Base-by-base conservation (phyloP, 2,329 filamentous ascomycete genomes). In the Colletotrichum sp. region DNA sequence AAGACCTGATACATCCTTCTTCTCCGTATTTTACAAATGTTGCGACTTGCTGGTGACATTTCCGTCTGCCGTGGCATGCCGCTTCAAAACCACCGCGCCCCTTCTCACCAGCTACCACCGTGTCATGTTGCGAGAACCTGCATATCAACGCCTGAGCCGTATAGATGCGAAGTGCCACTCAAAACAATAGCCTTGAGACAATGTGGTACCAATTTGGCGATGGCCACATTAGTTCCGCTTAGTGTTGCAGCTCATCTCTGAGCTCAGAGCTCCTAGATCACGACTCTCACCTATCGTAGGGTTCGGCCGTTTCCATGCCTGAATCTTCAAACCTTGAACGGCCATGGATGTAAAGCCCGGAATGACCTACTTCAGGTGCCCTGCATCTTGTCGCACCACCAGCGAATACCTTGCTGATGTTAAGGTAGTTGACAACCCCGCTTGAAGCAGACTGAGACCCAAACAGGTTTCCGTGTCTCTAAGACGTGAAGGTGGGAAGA, bases 71-170 rank as follows among this genome's bases (percentile, higher is more conserved):
- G n/a, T 22, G n/a, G 44, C n/a, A 13, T 52, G 44, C 44, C n/a
- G n/a, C 11, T 4, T 22, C 44, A 22, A 6, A 13, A 4, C 11
- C 44, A 13, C 11, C 6, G n/a, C 44, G 11, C 8, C 44, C n/a
- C 3, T 13, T 49, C 6, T 22, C n/a, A 13, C 44, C n/a, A 52
- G 12, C 44, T 22, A 4, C 44, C 44, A 52, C 44, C n/a, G 8
- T n/a, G 11, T 52, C n/a, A 52, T 52, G 44, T 52, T 3, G 44
- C 5, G 4, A 52, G 44, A 52, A 22, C 11, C 44, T 52, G 44
- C n/a, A 25, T 7, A 52, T 13, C 12, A 3, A 11, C 7, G 6
- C 3, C n/a, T 2, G n/a, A n/a, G 6, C 11, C 2, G 8, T 9
- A 22, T 13, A 7, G 19, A n/a, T 49, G 5, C 39, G 19, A 7